Percentiles rank a stretch among this genome's conserved stretches.
phyloP scores from a whole-genome alignment of 306 rosid species.

The Alnus glutinosa region DNA sequence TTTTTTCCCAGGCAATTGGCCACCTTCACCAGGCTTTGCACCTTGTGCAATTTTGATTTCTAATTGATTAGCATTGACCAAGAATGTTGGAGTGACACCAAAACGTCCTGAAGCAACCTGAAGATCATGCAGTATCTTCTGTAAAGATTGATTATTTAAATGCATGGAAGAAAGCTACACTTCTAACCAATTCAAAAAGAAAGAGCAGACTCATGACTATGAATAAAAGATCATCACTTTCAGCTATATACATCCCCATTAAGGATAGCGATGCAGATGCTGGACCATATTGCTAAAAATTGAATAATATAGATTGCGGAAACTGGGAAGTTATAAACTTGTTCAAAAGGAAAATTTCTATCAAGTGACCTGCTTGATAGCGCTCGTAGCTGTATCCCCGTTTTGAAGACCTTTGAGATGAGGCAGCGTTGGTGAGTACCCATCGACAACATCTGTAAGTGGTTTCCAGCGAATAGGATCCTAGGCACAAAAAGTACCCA shows the following conservation, averaged over 20 bases:
- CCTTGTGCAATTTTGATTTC: slow-evolving; percentile 99
- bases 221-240: slow-evolving; percentile 28
- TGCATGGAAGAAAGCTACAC: slow-evolving; percentile 3
- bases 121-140: slow-evolving; percentile 27
- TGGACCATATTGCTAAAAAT: slow-evolving; percentile 16
- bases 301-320: slow-evolving; percentile 17
- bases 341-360: slow-evolving; percentile 27
- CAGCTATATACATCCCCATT: slow-evolving; percentile 9
- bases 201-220: not conserved
- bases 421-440: slow-evolving; percentile 96
- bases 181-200: slow-evolving; percentile 2
- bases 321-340: slow-evolving; percentile 8
- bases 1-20: slow-evolving; percentile 97
- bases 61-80: slow-evolving; percentile 95
- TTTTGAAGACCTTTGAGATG: slow-evolving; percentile 99
- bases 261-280: slow-evolving; percentile 7
- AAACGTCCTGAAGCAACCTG: slow-evolving; percentile 99
- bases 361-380: slow-evolving; percentile 86
- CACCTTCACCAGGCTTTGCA: slow-evolving; percentile 99
- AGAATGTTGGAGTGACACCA: slow-evolving; percentile 99
- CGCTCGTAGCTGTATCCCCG: slow-evolving; percentile 99
- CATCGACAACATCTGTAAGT: slow-evolving; percentile 93
- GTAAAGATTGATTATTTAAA: slow-evolving; percentile 12
- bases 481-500: slow-evolving; percentile 40
- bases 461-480: slow-evolving; percentile 99